phyloP scores from a whole-genome alignment of 306 rosid genomes.

The Inga oerstediana region DNA sequence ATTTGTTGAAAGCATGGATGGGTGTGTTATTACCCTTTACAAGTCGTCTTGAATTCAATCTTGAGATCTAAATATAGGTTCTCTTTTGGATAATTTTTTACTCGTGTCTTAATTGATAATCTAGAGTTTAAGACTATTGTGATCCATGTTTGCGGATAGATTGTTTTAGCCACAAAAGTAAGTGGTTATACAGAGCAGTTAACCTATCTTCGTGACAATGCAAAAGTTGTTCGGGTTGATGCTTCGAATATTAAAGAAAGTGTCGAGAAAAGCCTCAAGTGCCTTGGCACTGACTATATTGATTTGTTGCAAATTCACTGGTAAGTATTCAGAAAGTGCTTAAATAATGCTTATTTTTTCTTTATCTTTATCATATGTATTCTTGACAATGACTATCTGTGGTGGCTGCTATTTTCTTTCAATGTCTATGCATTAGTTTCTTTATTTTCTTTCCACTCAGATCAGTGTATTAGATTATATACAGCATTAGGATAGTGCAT shows the following conservation, averaged over 20 bases:
- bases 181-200: conserved; percentile 79
- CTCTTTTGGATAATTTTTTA: too few species aligned
- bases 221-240: conserved; percentile 72
- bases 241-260: conserved; percentile 82
- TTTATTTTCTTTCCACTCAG: neutral
- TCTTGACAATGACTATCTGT: neutral
- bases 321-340: conserved; percentile 47
- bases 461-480: neutral
- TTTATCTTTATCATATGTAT: neutral
- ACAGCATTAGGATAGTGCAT: neutral
- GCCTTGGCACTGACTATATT: conserved; percentile 91
- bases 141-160: conserved; percentile 42
- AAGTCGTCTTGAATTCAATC: neutral
- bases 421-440: neutral
- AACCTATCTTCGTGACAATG: conserved; percentile 69
- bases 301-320: conserved; percentile 96
- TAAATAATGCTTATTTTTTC: neutral
- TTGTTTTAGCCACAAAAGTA: conserved; percentile 81
- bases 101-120: neutral
- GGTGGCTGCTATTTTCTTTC: neutral
- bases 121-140: conserved; percentile 27
- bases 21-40: too few species aligned
- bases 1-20: neutral
- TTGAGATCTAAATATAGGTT: neutral
- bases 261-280: conserved; percentile 92